phyloP scores from a whole-genome alignment of 805 yeast species.

The Candida piceae region DNA sequence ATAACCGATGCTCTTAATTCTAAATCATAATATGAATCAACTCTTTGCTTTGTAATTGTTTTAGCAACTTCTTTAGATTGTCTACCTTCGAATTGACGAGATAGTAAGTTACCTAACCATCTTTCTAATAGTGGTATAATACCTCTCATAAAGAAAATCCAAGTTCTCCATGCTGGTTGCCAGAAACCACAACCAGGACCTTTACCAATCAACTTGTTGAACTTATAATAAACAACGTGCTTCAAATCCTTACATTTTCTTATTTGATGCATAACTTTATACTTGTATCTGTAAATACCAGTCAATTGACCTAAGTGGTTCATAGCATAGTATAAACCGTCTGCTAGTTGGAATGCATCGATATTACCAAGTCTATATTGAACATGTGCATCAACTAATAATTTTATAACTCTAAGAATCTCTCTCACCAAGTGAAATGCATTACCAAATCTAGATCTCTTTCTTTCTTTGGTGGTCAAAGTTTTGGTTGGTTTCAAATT shows the following conservation, averaged over 20 bases:
- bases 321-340: slow-evolving; percentile 83
- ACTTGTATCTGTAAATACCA: slow-evolving; percentile 94
- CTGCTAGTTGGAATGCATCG: slow-evolving; percentile 92
- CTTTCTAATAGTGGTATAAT: slow-evolving; percentile 85
- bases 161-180: slow-evolving; percentile 99
- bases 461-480: slow-evolving; percentile 91
- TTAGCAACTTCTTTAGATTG: slow-evolving; percentile 87
- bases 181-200: slow-evolving; percentile 99
- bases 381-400: slow-evolving; percentile 90
- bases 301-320: slow-evolving; percentile 95
- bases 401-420: slow-evolving; percentile 73
- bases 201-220: slow-evolving; percentile 83
- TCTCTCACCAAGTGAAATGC: slow-evolving; percentile 94
- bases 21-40: slow-evolving; percentile 90
- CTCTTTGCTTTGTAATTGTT: slow-evolving; percentile 91
- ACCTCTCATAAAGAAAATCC: slow-evolving; percentile 91
- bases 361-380: slow-evolving; percentile 85
- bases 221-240: slow-evolving; percentile 81
- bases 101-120: slow-evolving; percentile 88
- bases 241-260: slow-evolving; percentile 93
- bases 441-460: slow-evolving; percentile 91
- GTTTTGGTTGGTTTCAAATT: slow-evolving; percentile 96
- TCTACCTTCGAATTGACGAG: slow-evolving; percentile 95
- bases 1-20: slow-evolving; percentile 91
- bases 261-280: slow-evolving; percentile 97